phyloP scores from a whole-genome alignment of 2,329 filamentous ascomycete genomes.

The Penicillium paneum region DNA sequence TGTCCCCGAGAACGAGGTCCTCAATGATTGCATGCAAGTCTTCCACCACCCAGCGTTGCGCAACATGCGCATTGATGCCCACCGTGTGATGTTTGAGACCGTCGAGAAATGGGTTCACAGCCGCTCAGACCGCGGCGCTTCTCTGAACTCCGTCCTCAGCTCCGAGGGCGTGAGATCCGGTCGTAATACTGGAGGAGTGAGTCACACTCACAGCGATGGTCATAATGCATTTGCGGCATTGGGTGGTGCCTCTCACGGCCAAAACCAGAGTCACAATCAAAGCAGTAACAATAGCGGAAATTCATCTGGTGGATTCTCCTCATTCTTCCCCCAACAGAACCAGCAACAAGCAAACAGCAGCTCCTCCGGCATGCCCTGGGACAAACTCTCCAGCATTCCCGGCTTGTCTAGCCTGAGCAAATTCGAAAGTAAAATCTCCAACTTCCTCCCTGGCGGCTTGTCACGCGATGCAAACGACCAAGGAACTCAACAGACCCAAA shows the following conservation, averaged over 20 bases:
- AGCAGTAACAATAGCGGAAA: slow-evolving; percentile 3
- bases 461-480: neutral
- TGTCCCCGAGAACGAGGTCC: slow-evolving; percentile 76
- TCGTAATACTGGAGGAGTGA: slow-evolving; percentile 57
- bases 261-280: slow-evolving; percentile 17
- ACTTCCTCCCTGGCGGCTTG: slow-evolving; percentile 28
- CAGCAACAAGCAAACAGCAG: slow-evolving; percentile 12
- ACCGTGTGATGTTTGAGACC: slow-evolving; percentile 82
- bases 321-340: slow-evolving; percentile 19
- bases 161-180: slow-evolving; percentile 80
- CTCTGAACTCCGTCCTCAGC: slow-evolving; percentile 71
- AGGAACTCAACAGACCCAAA: neutral
- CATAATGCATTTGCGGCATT: slow-evolving; percentile 25
- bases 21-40: slow-evolving; percentile 73
- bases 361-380: slow-evolving; percentile 24
- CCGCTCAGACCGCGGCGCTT: slow-evolving; percentile 61
- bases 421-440: slow-evolving; percentile 31
- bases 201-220: slow-evolving; percentile 34
- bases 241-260: slow-evolving; percentile 18
- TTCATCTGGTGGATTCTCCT: slow-evolving; percentile 18
- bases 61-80: slow-evolving; percentile 71
- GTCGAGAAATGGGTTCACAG: slow-evolving; percentile 78
- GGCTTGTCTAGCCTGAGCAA: slow-evolving; percentile 40
- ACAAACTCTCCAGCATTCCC: slow-evolving; percentile 24
- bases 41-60: slow-evolving; percentile 90